phyloP scores from a whole-genome alignment of 345 rosid species.

The Rubroshorea leprosula region DNA sequence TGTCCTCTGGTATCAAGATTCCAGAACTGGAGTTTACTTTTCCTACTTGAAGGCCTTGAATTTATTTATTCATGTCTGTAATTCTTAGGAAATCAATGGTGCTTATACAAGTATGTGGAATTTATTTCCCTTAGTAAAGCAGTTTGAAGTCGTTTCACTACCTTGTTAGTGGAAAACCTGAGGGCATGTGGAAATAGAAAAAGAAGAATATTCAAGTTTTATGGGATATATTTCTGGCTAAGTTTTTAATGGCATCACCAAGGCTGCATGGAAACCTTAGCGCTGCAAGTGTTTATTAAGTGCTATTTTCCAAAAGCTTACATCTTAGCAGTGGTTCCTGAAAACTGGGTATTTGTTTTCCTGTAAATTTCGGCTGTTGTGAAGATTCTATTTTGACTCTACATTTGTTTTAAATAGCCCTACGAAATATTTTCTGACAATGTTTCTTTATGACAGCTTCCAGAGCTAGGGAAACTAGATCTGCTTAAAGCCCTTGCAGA shows the following conservation, averaged over 20 bases:
- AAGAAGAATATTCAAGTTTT: background rate
- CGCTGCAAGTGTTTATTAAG: background rate
- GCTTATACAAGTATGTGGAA: background rate
- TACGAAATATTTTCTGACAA: conserved; percentile 3
- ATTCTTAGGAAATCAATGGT: background rate
- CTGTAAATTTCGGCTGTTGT: background rate
- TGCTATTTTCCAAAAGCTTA: background rate
- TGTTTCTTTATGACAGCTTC: conserved; percentile 54
- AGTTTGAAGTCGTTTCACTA: background rate
- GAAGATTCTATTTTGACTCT: background rate
- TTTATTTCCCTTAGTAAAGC: background rate
- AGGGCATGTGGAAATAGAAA: background rate
- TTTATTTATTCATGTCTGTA: background rate
- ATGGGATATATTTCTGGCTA: background rate
- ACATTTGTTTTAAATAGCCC: background rate
- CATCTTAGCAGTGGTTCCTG: background rate
- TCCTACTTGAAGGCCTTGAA: background rate
- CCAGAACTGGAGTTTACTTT: too few species aligned
- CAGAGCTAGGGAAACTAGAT: conserved; percentile 92
- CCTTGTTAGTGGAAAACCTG: background rate
- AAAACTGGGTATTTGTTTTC: background rate
- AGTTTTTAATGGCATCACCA: background rate
- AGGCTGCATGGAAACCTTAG: background rate
- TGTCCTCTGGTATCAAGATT: too few species aligned
- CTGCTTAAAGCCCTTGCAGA: conserved; percentile 93